Conservation (phyloP, 768 basidiomycete species). For the Termitomyces heimii region DNA sequence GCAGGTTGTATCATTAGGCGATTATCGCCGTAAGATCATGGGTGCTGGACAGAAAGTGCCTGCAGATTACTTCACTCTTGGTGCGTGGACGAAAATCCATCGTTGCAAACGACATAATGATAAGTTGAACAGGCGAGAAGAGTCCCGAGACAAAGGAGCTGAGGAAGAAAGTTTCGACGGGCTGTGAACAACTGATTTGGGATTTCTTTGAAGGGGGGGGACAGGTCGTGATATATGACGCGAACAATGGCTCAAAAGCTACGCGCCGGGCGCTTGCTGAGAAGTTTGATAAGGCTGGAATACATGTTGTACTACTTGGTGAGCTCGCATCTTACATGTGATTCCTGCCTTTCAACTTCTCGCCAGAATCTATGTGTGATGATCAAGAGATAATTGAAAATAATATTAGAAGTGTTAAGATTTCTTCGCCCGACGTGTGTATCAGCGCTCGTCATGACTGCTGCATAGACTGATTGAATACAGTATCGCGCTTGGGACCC, state of each 20-base stretch:
- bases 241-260: slow-evolving; percentile 81
- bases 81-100: slow-evolving; percentile 27
- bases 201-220: slow-evolving; percentile 84
- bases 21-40: slow-evolving; percentile 85
- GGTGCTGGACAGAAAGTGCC: slow-evolving; percentile 88
- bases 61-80: slow-evolving; percentile 86
- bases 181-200: slow-evolving; percentile 87
- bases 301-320: slow-evolving; percentile 95
- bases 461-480: slow-evolving; percentile 1
- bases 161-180: slow-evolving; percentile 65
- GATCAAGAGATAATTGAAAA: slow-evolving; percentile 88
- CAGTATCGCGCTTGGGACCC: slow-evolving; percentile 94
- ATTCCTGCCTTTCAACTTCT: not conserved
- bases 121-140: slow-evolving; percentile 55
- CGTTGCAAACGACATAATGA: not conserved
- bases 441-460: not conserved
- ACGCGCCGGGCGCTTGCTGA: slow-evolving; percentile 68
- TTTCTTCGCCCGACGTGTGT: slow-evolving; percentile 94
- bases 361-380: slow-evolving; percentile 83
- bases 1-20: slow-evolving; percentile 89
- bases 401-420: slow-evolving; percentile 95
- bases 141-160: slow-evolving; percentile 74
- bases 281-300: slow-evolving; percentile 79
- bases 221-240: slow-evolving; percentile 98
- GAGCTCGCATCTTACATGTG: slow-evolving; percentile 14